Conservation (phyloP, 2,329 filamentous ascomycete genomes). For the Colletotrichum viniferum region DNA sequence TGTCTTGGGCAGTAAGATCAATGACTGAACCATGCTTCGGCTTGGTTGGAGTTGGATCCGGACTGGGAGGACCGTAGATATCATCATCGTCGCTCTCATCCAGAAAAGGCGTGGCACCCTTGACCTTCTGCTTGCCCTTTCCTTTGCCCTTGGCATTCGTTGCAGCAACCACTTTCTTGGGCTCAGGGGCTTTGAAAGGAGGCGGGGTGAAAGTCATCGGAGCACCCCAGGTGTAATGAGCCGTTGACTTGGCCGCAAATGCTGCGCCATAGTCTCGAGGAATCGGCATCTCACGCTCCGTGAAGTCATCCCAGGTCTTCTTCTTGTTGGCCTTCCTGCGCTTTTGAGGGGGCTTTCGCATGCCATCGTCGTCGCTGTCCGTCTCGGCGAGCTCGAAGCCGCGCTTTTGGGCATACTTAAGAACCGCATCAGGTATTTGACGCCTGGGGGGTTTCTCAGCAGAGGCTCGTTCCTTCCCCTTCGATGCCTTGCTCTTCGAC, state of each 20-base stretch:
- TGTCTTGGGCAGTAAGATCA: background rate
- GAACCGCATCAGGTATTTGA: background rate
- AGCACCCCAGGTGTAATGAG: conserved; percentile 3
- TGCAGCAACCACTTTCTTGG: background rate
- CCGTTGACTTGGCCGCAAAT: conserved; percentile 13
- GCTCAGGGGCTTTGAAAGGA: background rate
- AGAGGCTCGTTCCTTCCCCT: background rate
- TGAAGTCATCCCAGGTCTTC: background rate
- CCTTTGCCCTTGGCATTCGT: background rate
- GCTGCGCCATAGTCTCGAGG: background rate
- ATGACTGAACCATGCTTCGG: background rate
- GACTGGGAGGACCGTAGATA: background rate
- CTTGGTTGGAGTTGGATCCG: background rate
- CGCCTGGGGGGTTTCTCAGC: background rate
- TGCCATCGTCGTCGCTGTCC: conserved; percentile 2
- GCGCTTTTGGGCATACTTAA: background rate
- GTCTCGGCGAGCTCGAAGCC: background rate
- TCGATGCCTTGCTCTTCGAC: background rate
- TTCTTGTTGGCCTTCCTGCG: background rate
- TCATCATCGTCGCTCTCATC: background rate
- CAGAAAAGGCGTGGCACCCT: background rate
- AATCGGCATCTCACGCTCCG: background rate
- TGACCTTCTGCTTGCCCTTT: background rate
- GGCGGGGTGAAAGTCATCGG: background rate
- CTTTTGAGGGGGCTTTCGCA: background rate